Percentiles rank a stretch among this genome's conserved stretches.
Conservation (phyloP, 2,329 filamentous ascomycete genomes). For the Zasmidium angulare region DNA sequence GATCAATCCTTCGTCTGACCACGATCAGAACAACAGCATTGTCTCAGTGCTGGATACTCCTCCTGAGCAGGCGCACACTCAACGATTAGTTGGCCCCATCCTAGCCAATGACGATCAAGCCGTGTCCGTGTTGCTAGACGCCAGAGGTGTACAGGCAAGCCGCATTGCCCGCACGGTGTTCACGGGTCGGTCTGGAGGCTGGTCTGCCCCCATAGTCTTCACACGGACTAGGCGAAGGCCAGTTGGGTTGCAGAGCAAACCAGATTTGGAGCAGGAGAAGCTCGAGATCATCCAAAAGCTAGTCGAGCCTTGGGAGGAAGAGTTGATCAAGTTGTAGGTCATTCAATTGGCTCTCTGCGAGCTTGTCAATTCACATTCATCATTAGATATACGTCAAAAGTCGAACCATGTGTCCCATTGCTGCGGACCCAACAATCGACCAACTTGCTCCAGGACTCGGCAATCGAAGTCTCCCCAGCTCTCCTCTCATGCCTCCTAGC, state of each 20-base stretch:
- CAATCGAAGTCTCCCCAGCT: not conserved
- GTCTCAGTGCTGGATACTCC: no score
- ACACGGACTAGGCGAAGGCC: not conserved
- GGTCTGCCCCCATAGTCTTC: not conserved
- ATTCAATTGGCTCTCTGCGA: not conserved
- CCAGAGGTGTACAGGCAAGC: not conserved
- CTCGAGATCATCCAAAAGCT: not conserved
- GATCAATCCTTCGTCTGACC: no score
- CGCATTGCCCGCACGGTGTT: not conserved
- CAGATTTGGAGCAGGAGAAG: not conserved
- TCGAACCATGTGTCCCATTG: no score
- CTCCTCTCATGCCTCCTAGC: not conserved
- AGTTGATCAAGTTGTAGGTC: not conserved
- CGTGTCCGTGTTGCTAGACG: not conserved
- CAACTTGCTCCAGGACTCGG: not conserved
- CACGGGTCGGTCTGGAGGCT: not conserved
- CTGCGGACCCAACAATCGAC: not conserved
- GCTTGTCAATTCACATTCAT: no score
- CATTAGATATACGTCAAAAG: no score
- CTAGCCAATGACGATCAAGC: no score
- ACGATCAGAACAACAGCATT: no score
- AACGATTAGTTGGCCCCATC: no score
- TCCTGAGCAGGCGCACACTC: no score
- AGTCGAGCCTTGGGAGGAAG: not conserved
- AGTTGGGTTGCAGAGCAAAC: not conserved